phyloP scores from a whole-genome alignment of 345 rosid species.

The Streptanthus diversifolius region DNA sequence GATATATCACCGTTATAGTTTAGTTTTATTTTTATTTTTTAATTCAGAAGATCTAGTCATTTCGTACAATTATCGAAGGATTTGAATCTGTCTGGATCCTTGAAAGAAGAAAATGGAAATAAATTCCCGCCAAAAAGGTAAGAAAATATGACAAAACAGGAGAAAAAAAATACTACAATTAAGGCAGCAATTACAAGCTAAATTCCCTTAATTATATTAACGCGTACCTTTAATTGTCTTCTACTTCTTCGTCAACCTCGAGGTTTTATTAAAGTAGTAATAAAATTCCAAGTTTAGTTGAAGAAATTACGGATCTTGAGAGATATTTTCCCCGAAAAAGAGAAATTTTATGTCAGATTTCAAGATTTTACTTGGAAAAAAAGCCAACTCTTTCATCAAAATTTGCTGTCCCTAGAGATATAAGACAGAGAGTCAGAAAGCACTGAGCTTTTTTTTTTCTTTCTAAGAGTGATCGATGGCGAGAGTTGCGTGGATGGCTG shows the following conservation, averaged over 20 bases:
- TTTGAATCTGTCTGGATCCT: no score
- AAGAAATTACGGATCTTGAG: conserved; percentile 20
- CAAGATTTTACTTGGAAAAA: no score
- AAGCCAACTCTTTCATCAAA: not conserved
- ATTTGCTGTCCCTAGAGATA: not conserved
- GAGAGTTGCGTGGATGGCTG: conserved; percentile 27
- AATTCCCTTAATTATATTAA: not conserved
- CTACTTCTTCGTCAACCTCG: not conserved
- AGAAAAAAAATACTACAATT: not conserved
- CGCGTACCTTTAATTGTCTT: not conserved
- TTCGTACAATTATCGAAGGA: no score
- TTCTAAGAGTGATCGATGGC: conserved; percentile 19
- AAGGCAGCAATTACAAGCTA: not conserved
- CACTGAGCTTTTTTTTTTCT: not conserved
- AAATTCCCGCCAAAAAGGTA: not conserved
- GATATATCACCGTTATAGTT: no score
- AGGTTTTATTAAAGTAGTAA: not conserved
- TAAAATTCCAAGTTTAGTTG: not conserved
- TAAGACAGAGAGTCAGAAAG: conserved; percentile 34
- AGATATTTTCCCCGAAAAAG: conserved; percentile 10
- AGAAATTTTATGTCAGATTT: not conserved
- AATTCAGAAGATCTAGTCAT: no score
- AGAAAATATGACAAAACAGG: not conserved
- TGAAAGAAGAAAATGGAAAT: conserved; percentile 1
- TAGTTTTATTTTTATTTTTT: no score